A percentile compares a stretch with the other conserved stretches of the same genome.
Evolutionary conservation across 129 eudicot genomes (phyloP).

Genomic region (Artemisia annua): DNA sequence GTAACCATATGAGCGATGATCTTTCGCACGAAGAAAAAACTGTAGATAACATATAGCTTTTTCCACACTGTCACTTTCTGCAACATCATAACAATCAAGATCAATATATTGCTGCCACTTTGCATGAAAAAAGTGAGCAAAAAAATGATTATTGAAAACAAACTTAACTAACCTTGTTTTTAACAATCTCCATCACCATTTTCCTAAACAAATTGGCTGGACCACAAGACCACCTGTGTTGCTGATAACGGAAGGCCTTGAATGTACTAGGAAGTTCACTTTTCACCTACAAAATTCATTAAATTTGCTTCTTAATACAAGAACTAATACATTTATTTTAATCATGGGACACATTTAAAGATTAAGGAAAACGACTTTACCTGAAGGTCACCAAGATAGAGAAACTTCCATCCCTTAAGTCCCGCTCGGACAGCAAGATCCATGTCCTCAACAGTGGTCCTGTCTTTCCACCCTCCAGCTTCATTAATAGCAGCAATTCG

Average conservation of each 20-base stretch:
- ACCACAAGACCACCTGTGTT: constrained; percentile 96
- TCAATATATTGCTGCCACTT: not conserved
- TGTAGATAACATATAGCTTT: constrained; percentile 79
- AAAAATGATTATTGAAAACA: not conserved
- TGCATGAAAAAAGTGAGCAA: not conserved
- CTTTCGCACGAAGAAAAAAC: constrained; percentile 90
- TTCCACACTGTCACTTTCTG: constrained; percentile 83
- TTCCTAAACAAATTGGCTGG: constrained; percentile 89
- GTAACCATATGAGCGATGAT: constrained; percentile 81
- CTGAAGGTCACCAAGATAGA: constrained; percentile 70
- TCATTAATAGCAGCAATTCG: constrained; percentile 71
- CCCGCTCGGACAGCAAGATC: constrained; percentile 90
- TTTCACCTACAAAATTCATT: constrained; percentile 53
- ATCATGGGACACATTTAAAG: not conserved
- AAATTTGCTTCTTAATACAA: constrained; percentile 9
- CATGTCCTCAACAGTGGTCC: constrained; percentile 93
- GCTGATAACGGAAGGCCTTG: constrained; percentile 87
- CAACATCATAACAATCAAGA: constrained; percentile 26
- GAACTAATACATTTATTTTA: not conserved
- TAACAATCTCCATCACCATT: constrained; percentile 74
- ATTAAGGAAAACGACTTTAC: constrained; percentile 29
- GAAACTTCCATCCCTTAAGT: constrained; percentile 83
- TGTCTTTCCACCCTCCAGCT: constrained; percentile 95
- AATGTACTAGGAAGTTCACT: constrained; percentile 91
- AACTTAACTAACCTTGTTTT: constrained; percentile 53